Percentiles rank a stretch among this genome's conserved stretches.
These are phyloP conservation scores for Cymbopogon citratus DNA, from an alignment of 176 grass and related monocot genomes.

Conservation along the genomic window DNA sequence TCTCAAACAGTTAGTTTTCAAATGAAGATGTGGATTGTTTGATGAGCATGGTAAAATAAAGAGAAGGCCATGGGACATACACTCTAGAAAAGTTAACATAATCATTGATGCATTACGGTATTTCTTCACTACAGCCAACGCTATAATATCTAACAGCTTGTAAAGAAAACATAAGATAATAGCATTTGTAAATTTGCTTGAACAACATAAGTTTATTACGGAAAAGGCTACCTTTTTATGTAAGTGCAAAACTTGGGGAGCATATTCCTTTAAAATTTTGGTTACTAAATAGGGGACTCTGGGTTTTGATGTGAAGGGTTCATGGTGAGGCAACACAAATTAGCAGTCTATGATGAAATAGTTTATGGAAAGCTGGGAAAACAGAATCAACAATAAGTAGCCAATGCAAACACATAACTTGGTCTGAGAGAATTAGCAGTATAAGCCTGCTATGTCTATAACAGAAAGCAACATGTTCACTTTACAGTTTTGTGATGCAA, in stretches of 20 bases:
- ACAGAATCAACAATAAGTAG: neutral
- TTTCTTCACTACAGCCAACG: neutral
- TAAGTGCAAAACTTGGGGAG: neutral
- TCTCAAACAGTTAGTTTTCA: neutral
- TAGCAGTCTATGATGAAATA: neutral
- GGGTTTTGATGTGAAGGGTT: neutral
- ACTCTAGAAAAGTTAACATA: neutral
- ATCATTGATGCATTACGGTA: neutral
- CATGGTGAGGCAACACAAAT: neutral
- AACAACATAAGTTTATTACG: neutral
- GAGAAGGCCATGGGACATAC: neutral
- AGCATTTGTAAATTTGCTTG: neutral
- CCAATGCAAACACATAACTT: constrained; percentile 4
- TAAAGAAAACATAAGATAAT: neutral
- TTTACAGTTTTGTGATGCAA: constrained; percentile 8
- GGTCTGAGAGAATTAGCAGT: neutral
- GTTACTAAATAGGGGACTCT: neutral
- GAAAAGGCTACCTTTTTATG: neutral
- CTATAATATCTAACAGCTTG: neutral
- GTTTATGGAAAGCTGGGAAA: neutral
- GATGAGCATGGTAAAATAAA: neutral
- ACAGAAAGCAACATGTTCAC: neutral
- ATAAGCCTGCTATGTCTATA: neutral
- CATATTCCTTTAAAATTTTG: neutral
- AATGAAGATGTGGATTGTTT: neutral